Conservation (phyloP, 768 basidiomycete species). For the Cubamyces lactineus region DNA sequence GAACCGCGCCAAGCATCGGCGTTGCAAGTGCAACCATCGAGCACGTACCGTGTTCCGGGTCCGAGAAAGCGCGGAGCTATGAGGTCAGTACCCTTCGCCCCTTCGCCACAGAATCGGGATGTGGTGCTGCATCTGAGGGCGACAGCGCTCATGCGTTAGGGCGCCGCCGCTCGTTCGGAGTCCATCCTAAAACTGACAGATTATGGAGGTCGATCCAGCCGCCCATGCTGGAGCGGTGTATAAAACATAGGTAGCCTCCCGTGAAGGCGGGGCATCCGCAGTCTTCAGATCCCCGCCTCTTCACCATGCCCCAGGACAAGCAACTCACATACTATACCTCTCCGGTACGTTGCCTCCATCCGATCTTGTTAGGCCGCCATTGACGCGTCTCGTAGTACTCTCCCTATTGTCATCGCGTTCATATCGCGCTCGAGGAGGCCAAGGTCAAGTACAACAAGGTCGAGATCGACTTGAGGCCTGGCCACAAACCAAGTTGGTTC, state of each 20-base stretch:
- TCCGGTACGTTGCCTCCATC: background rate
- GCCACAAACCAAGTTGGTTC: slow-evolving; percentile 72
- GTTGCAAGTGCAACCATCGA: background rate
- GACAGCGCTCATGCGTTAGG: slow-evolving; percentile 3
- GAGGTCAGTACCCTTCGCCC: slow-evolving; percentile 1
- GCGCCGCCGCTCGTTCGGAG: slow-evolving; percentile 9
- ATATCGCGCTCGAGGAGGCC: slow-evolving; percentile 66
- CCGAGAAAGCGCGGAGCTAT: slow-evolving; percentile 14
- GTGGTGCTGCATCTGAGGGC: slow-evolving; percentile 10
- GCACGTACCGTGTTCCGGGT: slow-evolving; percentile 8
- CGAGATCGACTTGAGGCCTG: slow-evolving; percentile 54
- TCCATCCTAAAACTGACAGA: slow-evolving; percentile 2
- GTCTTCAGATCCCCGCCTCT: background rate
- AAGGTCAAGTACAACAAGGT: slow-evolving; percentile 51
- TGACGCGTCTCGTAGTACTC: background rate
- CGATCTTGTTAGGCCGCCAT: no score
- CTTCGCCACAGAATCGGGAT: background rate
- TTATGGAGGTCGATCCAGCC: background rate
- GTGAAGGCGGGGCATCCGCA: background rate
- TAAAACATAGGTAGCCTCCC: slow-evolving; percentile 8
- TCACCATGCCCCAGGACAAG: slow-evolving; percentile 6
- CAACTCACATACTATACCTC: slow-evolving; percentile 23
- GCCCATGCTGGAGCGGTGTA: slow-evolving; percentile 7
- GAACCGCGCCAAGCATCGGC: slow-evolving; percentile 13
- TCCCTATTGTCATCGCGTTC: slow-evolving; percentile 42